These are phyloP conservation scores for Fusarium pseudonygamai DNA, from an alignment of 2,329 filamentous ascomycete species.

Conservation along the genomic window DNA sequence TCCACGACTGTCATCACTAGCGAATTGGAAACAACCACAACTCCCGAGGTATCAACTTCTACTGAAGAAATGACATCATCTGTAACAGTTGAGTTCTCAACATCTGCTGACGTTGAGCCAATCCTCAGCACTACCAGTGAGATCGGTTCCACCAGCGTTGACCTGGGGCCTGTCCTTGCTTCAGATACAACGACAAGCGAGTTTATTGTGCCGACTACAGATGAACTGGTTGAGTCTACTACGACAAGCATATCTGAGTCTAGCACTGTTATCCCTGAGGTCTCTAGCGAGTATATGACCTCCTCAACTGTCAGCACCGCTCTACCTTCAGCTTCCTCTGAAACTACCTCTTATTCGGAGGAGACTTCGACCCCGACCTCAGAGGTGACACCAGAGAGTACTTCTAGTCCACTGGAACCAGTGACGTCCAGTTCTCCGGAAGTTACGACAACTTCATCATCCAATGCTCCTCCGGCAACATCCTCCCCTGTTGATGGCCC, in stretches of 20 bases:
- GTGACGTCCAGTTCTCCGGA: not conserved
- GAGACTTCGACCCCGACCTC: not conserved
- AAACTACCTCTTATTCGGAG: not conserved
- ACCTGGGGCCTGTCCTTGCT: not conserved
- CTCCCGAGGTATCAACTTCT: not conserved
- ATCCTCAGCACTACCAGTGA: not conserved
- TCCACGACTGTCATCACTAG: not conserved
- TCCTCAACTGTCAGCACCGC: not conserved
- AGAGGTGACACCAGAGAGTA: not conserved
- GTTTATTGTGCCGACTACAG: accelerated
- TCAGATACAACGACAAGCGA: not conserved
- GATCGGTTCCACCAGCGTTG: not conserved
- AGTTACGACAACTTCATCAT: not conserved
- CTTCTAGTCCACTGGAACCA: not conserved
- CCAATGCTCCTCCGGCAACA: not conserved
- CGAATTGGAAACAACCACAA: not conserved
- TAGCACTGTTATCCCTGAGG: no score
- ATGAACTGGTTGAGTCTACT: not conserved
- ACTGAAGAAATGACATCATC: not conserved
- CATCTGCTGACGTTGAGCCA: not conserved
- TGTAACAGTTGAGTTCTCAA: not conserved
- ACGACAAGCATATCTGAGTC: not conserved
- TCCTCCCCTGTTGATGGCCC: not conserved
- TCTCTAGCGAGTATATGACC: not conserved
- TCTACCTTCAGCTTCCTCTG: accelerated